These are phyloP conservation scores for Hermanozyma aechmeae DNA, from an alignment of 805 yeast species.

Conservation along the genomic window DNA sequence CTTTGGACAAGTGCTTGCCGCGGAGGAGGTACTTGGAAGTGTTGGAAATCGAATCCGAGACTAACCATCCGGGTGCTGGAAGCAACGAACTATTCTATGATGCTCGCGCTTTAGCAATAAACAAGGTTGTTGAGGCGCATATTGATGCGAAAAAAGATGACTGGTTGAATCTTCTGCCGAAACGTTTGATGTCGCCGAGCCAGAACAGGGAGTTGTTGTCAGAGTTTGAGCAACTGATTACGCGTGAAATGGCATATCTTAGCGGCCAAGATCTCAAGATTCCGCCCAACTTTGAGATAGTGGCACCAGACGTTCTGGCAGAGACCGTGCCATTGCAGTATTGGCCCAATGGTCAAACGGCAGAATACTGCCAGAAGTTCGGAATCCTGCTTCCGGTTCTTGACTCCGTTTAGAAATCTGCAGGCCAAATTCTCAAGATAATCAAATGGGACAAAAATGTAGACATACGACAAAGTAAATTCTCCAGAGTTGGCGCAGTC, in stretches of 20 bases:
- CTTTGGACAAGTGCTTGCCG: slow-evolving; percentile 80
- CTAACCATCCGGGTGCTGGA: slow-evolving; percentile 8
- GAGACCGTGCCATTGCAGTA: slow-evolving; percentile 13
- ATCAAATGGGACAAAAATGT: too few relatives aligned
- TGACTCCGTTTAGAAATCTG: too few relatives aligned
- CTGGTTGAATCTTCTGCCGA: background rate
- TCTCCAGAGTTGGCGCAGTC: too few relatives aligned
- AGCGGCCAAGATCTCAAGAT: slow-evolving; percentile 6
- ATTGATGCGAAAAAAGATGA: too few relatives aligned
- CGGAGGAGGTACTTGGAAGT: slow-evolving; percentile 49
- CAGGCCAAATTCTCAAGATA: too few relatives aligned
- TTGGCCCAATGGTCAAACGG: slow-evolving; percentile 30
- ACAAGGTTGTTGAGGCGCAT: slow-evolving; percentile 26
- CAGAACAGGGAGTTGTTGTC: background rate
- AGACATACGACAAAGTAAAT: too few relatives aligned
- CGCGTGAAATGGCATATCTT: background rate
- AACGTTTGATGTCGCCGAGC: background rate
- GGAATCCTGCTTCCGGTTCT: too few relatives aligned
- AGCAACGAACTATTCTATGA: slow-evolving; percentile 15
- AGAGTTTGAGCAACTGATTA: background rate
- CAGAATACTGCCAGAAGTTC: slow-evolving; percentile 19
- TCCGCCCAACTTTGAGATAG: slow-evolving; percentile 14
- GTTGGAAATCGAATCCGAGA: slow-evolving; percentile 24
- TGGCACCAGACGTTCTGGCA: slow-evolving; percentile 17
- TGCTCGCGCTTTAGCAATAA: slow-evolving; percentile 22